phyloP scores from a whole-genome alignment of 1,284 basidiomycete genomes.

The Ustilago shanxiensis region DNA sequence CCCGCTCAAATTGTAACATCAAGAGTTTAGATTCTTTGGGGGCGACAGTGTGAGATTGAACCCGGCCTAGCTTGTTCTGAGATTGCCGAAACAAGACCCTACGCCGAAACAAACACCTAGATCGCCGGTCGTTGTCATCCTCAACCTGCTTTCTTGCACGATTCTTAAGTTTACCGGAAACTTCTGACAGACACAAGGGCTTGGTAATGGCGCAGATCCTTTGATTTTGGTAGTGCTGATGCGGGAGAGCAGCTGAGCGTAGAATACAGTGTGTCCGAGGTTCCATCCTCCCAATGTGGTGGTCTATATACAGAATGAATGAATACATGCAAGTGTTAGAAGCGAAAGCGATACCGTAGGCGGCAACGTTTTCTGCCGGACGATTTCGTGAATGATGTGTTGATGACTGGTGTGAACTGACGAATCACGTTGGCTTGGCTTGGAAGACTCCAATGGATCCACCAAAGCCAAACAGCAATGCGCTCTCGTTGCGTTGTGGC shows the following conservation, averaged over 20 bases:
- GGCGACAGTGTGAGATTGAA: neutral
- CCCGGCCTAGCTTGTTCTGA: neutral
- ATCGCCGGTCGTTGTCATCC: neutral
- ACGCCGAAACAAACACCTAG: slow-evolving; percentile 2
- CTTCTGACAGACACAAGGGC: neutral
- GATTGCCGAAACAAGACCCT: slow-evolving; percentile 5
- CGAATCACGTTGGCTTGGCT: slow-evolving; percentile 11
- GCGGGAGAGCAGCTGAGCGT: slow-evolving; percentile 4
- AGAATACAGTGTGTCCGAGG: slow-evolving; percentile 24
- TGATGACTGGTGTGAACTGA: too few relatives aligned
- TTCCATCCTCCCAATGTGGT: slow-evolving; percentile 2
- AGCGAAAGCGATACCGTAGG: neutral
- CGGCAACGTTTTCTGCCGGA: neutral
- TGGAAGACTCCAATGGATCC: slow-evolving; percentile 29
- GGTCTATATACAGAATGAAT: slow-evolving; percentile 5
- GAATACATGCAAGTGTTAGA: slow-evolving; percentile 4
- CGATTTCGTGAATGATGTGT: neutral
- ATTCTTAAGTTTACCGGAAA: neutral
- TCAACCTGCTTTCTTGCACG: neutral
- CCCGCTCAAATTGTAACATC: neutral
- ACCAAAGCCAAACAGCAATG: slow-evolving; percentile 46
- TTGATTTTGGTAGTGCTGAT: slow-evolving; percentile 1
- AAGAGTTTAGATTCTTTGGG: neutral
- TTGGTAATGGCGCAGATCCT: neutral
- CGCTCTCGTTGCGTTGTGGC: slow-evolving; percentile 10